These are phyloP conservation scores for Sporothrix brunneoviolacea DNA, from an alignment of 2,329 filamentous ascomycete genomes.

Conservation along the genomic window DNA sequence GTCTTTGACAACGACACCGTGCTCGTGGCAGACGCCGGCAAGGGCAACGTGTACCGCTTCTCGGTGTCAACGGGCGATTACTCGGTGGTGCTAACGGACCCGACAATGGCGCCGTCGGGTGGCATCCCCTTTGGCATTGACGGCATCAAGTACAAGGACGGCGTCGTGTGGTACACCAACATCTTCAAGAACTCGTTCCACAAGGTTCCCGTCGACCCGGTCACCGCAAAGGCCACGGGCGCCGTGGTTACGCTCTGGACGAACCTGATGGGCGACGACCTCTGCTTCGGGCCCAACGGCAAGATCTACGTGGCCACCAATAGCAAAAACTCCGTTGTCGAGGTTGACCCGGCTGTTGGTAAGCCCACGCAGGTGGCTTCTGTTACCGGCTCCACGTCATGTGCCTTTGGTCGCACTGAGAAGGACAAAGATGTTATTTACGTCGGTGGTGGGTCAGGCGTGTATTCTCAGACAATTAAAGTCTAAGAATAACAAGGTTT, in stretches of 20 bases:
- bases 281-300: slow-evolving; percentile 27
- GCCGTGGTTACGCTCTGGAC: slow-evolving; percentile 25
- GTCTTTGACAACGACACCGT: slow-evolving; percentile 26
- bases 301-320: slow-evolving; percentile 28
- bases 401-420: slow-evolving; percentile 26
- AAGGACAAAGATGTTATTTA: slow-evolving; percentile 25
- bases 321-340: slow-evolving; percentile 24
- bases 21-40: slow-evolving; percentile 26
- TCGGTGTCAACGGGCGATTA: slow-evolving; percentile 24
- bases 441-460: slow-evolving; percentile 23
- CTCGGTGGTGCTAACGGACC: slow-evolving; percentile 21
- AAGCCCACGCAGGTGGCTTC: slow-evolving; percentile 22
- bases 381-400: slow-evolving; percentile 25
- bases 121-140: slow-evolving; percentile 29
- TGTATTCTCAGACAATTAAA: slow-evolving; percentile 20
- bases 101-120: slow-evolving; percentile 26
- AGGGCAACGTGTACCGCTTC: slow-evolving; percentile 24
- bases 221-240: slow-evolving; percentile 23
- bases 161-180: slow-evolving; percentile 29
- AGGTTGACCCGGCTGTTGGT: slow-evolving; percentile 24
- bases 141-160: slow-evolving; percentile 26
- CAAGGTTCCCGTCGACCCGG: slow-evolving; percentile 25
- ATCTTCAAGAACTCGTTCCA: slow-evolving; percentile 31
- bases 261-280: slow-evolving; percentile 28
- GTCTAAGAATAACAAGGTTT: slow-evolving; percentile 17